phyloP scores from a whole-genome alignment of 2,329 filamentous ascomycete genomes.

The Chalaropsis ovoidea region DNA sequence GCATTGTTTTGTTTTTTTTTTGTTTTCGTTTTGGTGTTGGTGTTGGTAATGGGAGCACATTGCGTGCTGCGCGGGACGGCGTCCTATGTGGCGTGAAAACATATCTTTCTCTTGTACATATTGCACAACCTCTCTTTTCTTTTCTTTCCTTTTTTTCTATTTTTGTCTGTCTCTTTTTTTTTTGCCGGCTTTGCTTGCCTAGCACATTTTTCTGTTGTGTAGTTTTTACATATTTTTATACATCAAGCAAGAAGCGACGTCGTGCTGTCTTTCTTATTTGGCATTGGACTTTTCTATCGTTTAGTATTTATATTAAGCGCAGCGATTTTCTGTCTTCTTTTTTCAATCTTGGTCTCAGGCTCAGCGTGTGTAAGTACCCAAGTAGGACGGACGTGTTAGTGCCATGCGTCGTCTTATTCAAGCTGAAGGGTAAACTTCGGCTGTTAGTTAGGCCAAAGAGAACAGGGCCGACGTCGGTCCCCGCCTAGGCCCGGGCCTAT shows the following conservation, averaged over 20 bases:
- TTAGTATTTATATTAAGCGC: neutral
- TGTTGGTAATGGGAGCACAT: neutral
- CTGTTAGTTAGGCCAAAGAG: neutral
- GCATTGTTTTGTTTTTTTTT: neutral
- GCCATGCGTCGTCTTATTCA: neutral
- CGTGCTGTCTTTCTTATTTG: too few relatives aligned
- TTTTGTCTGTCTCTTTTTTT: slow-evolving; percentile 17
- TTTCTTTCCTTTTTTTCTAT: slow-evolving; percentile 17
- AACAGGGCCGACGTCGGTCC: slow-evolving; percentile 2
- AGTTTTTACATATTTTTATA: neutral
- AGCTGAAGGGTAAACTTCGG: neutral
- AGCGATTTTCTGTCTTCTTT: neutral
- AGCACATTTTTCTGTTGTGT: too few relatives aligned
- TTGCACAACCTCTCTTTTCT: slow-evolving; percentile 5
- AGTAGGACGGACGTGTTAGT: neutral
- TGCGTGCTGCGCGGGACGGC: neutral
- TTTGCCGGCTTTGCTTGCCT: neutral
- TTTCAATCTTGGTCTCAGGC: neutral
- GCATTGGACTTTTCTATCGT: neutral
- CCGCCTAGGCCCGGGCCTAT: neutral
- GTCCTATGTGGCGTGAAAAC: slow-evolving; percentile 3
- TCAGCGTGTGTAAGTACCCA: too few relatives aligned
- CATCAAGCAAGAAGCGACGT: too few relatives aligned
- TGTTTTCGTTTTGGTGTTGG: neutral
- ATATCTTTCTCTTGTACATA: slow-evolving; percentile 4